phyloP scores from a whole-genome alignment of 371 early-diverging fungal genomes.

The Lichtheimia ramosa region DNA sequence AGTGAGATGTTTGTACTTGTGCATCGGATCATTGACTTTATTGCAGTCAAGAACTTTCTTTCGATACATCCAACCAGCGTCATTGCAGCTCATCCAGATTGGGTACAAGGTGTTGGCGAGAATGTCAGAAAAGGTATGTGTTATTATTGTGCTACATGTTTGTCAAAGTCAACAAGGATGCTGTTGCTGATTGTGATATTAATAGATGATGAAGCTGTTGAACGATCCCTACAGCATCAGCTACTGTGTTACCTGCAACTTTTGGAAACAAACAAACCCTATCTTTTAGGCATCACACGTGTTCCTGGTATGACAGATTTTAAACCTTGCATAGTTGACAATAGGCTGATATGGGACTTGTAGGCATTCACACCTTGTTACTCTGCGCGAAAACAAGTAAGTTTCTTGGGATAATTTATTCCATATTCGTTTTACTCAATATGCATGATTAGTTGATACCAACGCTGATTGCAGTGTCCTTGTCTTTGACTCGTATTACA shows the following conservation, averaged over 20 bases:
- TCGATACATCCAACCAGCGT: conserved; percentile 67
- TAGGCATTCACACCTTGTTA: conserved; percentile 44
- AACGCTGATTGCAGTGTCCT: conserved; percentile 55
- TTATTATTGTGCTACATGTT: not conserved
- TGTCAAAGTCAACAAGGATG: not conserved
- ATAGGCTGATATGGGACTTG: not conserved
- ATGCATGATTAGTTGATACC: conserved; percentile 46
- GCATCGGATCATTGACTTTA: not conserved
- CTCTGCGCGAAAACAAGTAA: conserved; percentile 42
- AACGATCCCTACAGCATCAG: conserved; percentile 39
- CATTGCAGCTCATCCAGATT: conserved; percentile 56
- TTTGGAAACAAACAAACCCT: conserved; percentile 69
- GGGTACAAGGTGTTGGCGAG: conserved; percentile 48
- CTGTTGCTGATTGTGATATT: not conserved
- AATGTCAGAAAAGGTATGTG: conserved; percentile 41
- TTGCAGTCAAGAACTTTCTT: conserved; percentile 49
- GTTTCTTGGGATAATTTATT: conserved; percentile 5
- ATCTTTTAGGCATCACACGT: conserved; percentile 58
- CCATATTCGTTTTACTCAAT: not conserved
- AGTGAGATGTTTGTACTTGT: not conserved
- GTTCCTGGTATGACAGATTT: conserved; percentile 41
- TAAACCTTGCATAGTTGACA: not conserved
- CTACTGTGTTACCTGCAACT: conserved; percentile 64
- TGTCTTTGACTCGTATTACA: conserved; percentile 60
- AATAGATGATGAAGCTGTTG: conserved; percentile 43